These are phyloP conservation scores for Psilocybe cubensis DNA, from an alignment of 768 basidiomycete genomes.

Conservation along the genomic window DNA sequence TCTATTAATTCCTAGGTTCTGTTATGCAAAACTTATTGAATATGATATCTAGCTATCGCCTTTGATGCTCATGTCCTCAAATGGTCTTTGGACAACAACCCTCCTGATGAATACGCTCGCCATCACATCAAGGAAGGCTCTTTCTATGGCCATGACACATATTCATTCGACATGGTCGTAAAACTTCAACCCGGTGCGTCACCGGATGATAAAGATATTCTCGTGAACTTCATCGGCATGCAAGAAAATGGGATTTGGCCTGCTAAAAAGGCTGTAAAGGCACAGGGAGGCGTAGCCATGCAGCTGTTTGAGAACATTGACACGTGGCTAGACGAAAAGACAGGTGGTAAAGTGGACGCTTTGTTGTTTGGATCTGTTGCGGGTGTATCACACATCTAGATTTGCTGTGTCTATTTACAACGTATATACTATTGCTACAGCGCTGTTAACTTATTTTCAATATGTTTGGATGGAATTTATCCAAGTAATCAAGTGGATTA, in stretches of 20 bases:
- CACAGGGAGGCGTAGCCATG: constrained; percentile 63
- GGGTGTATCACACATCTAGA: constrained; percentile 35
- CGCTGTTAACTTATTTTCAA: too few species aligned
- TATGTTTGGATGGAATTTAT: too few species aligned
- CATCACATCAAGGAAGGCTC: constrained; percentile 95
- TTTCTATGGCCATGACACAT: constrained; percentile 77
- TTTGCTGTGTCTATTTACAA: background rate
- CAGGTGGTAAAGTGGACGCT: constrained; percentile 67
- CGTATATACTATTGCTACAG: background rate
- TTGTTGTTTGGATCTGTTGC: constrained; percentile 73
- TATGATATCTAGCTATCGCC: constrained; percentile 61
- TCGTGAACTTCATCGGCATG: constrained; percentile 79
- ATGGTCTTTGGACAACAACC: constrained; percentile 83
- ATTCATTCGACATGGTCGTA: constrained; percentile 74
- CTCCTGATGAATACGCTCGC: constrained; percentile 72
- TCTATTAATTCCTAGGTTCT: constrained; percentile 16
- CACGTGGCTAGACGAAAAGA: constrained; percentile 69
- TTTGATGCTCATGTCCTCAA: constrained; percentile 89
- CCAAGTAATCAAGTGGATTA: too few species aligned
- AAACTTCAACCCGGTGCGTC: constrained; percentile 43
- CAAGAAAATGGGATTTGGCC: constrained; percentile 89
- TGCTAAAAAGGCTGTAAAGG: constrained; percentile 57
- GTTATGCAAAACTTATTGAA: background rate
- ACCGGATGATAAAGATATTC: constrained; percentile 37
- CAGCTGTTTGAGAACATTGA: constrained; percentile 76